A percentile compares a stretch with the other conserved stretches of the same genome.
Evolutionary conservation across 768 basidiomycete genomes (phyloP).

Genomic region (Lactarius tabidus): DNA sequence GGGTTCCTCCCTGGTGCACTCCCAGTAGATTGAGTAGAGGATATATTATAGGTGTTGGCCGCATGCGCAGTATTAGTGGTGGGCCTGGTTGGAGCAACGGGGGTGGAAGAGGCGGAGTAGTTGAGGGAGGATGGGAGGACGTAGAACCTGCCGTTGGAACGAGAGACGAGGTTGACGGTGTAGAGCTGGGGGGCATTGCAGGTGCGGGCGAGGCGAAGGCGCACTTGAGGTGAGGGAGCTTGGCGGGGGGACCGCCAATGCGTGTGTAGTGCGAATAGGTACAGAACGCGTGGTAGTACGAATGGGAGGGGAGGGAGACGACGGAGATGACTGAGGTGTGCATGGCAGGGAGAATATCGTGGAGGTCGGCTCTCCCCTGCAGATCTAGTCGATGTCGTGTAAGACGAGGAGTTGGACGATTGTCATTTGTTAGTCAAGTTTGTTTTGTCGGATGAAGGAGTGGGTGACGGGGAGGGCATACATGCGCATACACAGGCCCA

Average conservation of each 20-base stretch:
- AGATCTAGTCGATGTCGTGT: constrained; percentile 92
- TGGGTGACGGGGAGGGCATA: no score
- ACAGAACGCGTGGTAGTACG: constrained; percentile 92
- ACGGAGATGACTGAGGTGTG: constrained; percentile 95
- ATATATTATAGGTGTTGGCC: constrained; percentile 36
- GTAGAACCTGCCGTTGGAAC: constrained; percentile 55
- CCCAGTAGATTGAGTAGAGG: neutral
- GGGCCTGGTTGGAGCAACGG: no score
- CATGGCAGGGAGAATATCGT: constrained; percentile 90
- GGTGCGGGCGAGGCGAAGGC: constrained; percentile 94
- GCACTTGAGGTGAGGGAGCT: constrained; percentile 91
- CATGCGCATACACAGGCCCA: neutral
- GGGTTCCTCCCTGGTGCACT: constrained; percentile 26
- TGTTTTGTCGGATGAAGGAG: neutral
- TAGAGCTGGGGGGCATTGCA: constrained; percentile 89
- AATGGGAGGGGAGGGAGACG: constrained; percentile 90
- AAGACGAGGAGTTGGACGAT: constrained; percentile 58
- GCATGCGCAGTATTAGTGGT: constrained; percentile 27
- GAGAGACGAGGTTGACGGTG: constrained; percentile 88
- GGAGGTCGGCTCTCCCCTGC: constrained; percentile 80
- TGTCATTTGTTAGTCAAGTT: constrained; percentile 37
- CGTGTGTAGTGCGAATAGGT: constrained; percentile 93
- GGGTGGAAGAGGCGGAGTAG: neutral
- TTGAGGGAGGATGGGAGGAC: constrained; percentile 35
- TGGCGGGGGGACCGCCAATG: constrained; percentile 90